Evolutionary conservation across 176 grass and related monocot genomes (phyloP), one percentile per base, ranked within the genome.

Genomic region (Cenchrus fungigraminus): DNA sequence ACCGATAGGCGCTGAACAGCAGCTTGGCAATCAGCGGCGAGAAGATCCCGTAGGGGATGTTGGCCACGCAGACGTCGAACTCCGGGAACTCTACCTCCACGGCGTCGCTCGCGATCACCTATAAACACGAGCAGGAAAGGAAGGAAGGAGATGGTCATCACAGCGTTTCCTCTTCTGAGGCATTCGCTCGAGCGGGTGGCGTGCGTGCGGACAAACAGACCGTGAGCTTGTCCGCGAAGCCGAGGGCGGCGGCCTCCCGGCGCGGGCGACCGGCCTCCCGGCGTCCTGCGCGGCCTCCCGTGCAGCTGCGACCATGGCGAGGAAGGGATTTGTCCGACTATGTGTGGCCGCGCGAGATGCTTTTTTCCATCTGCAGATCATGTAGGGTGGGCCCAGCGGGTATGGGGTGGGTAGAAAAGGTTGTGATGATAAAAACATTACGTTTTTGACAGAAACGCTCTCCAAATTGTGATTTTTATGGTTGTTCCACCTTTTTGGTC

Each of bases 11-110:
- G 20, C 90, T 82, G 66, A 92, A 97, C 53, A 97, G 78, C 74
- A 97, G 92, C 85, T 97, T 97, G 20, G 87, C 90, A 14, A 97
- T 94, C 28, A 97, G 85, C 66, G 92, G 92, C 59, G 95, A 97
- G 13, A 92, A 92, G 68, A 94, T 94, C 4, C 90, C 86, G 63
- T 94, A 97, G 9, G 92, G 92, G 65, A 97, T 97, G 88, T 94
- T 97, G 20, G 95, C 90, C n/a, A 97, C 90, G 57, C 95, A 97
- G 25, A 89, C 55, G 60, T 92, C 84, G 60, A 97, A 94, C 76
- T 84, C 28, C 34, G 90, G 92, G 87, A 97, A 94, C 28, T 94
- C 80, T 2, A 75, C 76, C 84, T 91, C 87, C 62, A 97, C 65
- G 28, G 92, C 92, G 76, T 97, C 95, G 6, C 86, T 86, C 6